Conservation (phyloP, 1,139 yeast species). For the Groenewaldozyma sp. region DNA sequence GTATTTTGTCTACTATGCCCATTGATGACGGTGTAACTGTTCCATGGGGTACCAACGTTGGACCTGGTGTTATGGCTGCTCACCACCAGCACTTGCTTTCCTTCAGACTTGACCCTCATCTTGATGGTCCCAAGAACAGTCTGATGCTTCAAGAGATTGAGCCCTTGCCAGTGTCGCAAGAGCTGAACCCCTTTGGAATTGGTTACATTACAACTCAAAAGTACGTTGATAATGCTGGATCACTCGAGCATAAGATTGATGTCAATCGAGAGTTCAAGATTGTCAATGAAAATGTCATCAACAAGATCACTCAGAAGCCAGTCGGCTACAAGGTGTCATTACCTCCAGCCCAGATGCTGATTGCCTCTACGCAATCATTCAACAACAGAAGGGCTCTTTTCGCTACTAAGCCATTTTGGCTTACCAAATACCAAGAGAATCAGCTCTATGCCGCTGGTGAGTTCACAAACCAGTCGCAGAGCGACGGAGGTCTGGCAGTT, state of each 20-base stretch:
- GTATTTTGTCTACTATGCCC: conserved; percentile 62
- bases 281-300: conserved; percentile 61
- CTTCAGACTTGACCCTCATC: conserved; percentile 78
- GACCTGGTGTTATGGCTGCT: conserved; percentile 81
- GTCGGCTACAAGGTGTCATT: conserved; percentile 74
- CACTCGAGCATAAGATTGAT: conserved; percentile 65
- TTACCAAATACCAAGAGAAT: conserved; percentile 60
- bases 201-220: conserved; percentile 64
- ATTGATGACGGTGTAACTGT: conserved; percentile 66
- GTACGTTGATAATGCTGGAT: conserved; percentile 62
- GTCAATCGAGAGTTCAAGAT: conserved; percentile 72
- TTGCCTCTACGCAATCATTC: conserved; percentile 56
- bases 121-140: conserved; percentile 77
- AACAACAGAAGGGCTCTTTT: conserved; percentile 59
- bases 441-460: conserved; percentile 70
- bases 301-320: conserved; percentile 67
- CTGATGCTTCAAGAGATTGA: conserved; percentile 60
- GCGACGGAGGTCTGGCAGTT: conserved; percentile 52
- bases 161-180: conserved; percentile 52
- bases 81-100: conserved; percentile 83
- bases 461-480: conserved; percentile 65
- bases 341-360: conserved; percentile 68
- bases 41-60: conserved; percentile 79
- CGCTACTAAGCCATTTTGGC: conserved; percentile 72
- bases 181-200: conserved; percentile 59